Evolutionary conservation across 305 asterid species (phyloP).

Genomic region (Fraxinus paxiana): DNA sequence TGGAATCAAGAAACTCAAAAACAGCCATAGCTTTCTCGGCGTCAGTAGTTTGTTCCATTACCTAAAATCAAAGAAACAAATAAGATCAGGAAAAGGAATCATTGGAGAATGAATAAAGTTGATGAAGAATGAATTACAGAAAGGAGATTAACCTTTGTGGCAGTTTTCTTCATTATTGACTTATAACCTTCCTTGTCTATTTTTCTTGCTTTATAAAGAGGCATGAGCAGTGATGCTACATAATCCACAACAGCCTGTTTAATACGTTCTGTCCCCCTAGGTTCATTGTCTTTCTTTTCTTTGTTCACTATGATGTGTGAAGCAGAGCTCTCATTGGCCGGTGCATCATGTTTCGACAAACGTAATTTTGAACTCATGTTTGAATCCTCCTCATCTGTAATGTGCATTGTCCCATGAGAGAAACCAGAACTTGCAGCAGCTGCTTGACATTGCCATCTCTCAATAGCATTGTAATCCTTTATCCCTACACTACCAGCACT

Average conservation of each 20-base stretch:
- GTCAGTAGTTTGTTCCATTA: constrained; percentile 86
- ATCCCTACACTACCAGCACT: constrained; percentile 78
- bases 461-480: constrained; percentile 93
- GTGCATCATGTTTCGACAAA: constrained; percentile 40
- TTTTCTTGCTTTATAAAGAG: constrained; percentile 91
- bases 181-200: constrained; percentile 84
- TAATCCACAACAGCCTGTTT: constrained; percentile 90
- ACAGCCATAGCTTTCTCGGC: constrained; percentile 88
- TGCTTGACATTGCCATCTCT: constrained; percentile 99
- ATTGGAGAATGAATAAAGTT: constrained; percentile 3
- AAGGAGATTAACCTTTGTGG: constrained; percentile 69
- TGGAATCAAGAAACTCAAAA: constrained; percentile 82
- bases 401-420: constrained; percentile 52
- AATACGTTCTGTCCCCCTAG: constrained; percentile 74
- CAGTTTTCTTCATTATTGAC: constrained; percentile 96
- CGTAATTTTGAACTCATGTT: constrained; percentile 49
- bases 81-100: constrained; percentile 20
- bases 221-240: constrained; percentile 95
- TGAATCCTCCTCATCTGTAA: constrained; percentile 85
- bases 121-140: background rate
- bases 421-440: constrained; percentile 93
- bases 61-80: constrained; percentile 48
- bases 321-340: constrained; percentile 69
- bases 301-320: constrained; percentile 63
- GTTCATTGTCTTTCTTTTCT: constrained; percentile 52